phyloP scores from a whole-genome alignment of 345 rosid genomes.

The Acer campestre region DNA sequence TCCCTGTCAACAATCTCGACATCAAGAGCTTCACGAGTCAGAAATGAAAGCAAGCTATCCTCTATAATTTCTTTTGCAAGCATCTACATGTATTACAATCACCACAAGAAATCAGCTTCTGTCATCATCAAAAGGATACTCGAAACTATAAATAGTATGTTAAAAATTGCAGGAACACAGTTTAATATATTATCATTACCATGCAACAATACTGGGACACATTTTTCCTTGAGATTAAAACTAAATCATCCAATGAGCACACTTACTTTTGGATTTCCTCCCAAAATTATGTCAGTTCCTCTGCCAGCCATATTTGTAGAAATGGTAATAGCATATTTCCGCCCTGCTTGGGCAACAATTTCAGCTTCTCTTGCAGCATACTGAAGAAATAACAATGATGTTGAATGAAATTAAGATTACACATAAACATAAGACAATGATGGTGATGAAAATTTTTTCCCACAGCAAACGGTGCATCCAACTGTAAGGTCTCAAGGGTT shows the following conservation, averaged over 20 bases:
- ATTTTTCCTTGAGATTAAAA: slow-evolving; percentile 2
- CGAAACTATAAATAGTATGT: slow-evolving; percentile 11
- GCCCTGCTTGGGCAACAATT: slow-evolving; percentile 90
- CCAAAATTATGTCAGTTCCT: slow-evolving; percentile 94
- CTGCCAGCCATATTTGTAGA: slow-evolving; percentile 99
- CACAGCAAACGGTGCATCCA: slow-evolving; percentile 10
- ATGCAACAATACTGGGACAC: neutral
- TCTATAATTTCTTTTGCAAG: slow-evolving; percentile 87
- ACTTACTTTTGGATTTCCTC: slow-evolving; percentile 93
- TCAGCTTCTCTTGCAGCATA: slow-evolving; percentile 98
- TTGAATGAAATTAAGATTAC: slow-evolving; percentile 16
- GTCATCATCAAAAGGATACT: slow-evolving; percentile 17
- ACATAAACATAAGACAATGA: neutral
- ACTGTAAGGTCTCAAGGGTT: neutral
- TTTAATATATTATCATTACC: slow-evolving; percentile 2
- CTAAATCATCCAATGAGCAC: slow-evolving; percentile 15
- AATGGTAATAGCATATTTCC: slow-evolving; percentile 89
- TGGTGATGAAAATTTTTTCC: neutral
- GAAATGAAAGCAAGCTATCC: slow-evolving; percentile 74
- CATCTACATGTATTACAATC: slow-evolving; percentile 53
- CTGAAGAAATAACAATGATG: slow-evolving; percentile 39
- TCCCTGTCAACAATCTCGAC: slow-evolving; percentile 47
- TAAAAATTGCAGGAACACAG: slow-evolving; percentile 4
- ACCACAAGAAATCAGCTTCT: slow-evolving; percentile 17
- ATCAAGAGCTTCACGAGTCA: slow-evolving; percentile 60